Base-by-base conservation (phyloP, 345 rosid genomes). In the Camelina neglecta region DNA sequence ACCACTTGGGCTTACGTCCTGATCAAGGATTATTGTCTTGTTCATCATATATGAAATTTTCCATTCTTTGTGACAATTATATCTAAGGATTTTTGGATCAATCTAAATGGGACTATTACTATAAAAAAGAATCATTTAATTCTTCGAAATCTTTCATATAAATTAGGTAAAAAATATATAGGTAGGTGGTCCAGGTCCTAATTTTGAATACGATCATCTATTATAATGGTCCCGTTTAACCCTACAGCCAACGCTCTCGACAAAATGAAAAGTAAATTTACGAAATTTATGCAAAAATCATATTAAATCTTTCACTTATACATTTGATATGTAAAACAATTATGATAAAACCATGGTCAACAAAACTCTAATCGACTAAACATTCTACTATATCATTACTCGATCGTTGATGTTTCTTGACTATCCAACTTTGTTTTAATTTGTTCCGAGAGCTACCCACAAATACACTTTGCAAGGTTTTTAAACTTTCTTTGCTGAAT, bases 191-290 rank as follows among this genome's bases (percentile, higher is more conserved):
- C 80, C 80, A 69, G 50, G 75, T 70, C 38, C 47, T 36, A 36
- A 72, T 63, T 70, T 63, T 76, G 80, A 70, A 56, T 63, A 70
- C 75, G 75, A 56, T 63, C 75, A 63, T 63, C 75, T 48, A 71
- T 63, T 7, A 47, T 56, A 63, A 70, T 63, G 80, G 80, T 70
- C 80, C 80, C 71, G 44, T 63, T 76, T 47, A 36, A 70, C 75
- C 71, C 31, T 70, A 76, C 71, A 64, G 18, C 80, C 75, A 70
- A 48, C 75, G 65, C 80, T 64, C 54, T 54, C 75, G 55, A 63
- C 60, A 70, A 76, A 61, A 61, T 60, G 33, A 33, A 53, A 53
- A 8, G 9, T n/a, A 61, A n/a, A 21, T 53, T 75, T 54, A 61
- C 45, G 62, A 69, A 62, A 45, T 55, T 23, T 23, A 69, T 54